Evolutionary conservation across 768 basidiomycete species (phyloP).

Genomic region (Amanita pallidorosea): DNA sequence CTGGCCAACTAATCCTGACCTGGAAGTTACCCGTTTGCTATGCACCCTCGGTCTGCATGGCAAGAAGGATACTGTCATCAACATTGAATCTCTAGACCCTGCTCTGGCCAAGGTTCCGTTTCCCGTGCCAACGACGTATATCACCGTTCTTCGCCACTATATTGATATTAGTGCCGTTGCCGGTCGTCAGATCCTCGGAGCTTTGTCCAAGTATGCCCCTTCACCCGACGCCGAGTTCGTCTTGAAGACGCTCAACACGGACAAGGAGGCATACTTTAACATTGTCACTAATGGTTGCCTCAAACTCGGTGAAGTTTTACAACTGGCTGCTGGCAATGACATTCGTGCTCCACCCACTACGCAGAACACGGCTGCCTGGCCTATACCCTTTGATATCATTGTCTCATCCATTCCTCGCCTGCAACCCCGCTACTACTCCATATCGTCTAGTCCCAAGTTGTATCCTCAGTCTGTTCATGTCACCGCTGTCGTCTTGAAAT

Average conservation of each 20-base stretch:
- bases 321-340: conserved; percentile 80
- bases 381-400: conserved; percentile 94
- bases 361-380: conserved; percentile 78
- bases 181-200: conserved; percentile 87
- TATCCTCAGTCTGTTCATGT: conserved; percentile 85
- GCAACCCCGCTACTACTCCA: conserved; percentile 97
- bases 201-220: conserved; percentile 83
- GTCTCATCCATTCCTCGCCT: conserved; percentile 89
- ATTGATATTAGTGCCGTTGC: conserved; percentile 93
- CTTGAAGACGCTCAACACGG: conserved; percentile 66
- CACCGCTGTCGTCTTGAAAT: conserved; percentile 92
- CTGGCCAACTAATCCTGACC: conserved; percentile 92
- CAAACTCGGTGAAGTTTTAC: conserved; percentile 88
- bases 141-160: conserved; percentile 89
- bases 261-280: conserved; percentile 81
- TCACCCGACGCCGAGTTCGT: conserved; percentile 63
- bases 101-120: conserved; percentile 98
- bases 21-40: conserved; percentile 85
- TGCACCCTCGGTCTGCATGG: conserved; percentile 75
- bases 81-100: conserved; percentile 95
- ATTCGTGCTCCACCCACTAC: conserved; percentile 41
- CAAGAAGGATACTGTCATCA: conserved; percentile 76
- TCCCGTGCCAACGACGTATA: conserved; percentile 94
- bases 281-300: conserved; percentile 75
- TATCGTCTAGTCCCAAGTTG: conserved; percentile 94